Evolutionary conservation across 2,329 filamentous ascomycete species (phyloP), one percentile per base, ranked within the genome.

Genomic region (Teratosphaeria pseudoeucalypti): DNA sequence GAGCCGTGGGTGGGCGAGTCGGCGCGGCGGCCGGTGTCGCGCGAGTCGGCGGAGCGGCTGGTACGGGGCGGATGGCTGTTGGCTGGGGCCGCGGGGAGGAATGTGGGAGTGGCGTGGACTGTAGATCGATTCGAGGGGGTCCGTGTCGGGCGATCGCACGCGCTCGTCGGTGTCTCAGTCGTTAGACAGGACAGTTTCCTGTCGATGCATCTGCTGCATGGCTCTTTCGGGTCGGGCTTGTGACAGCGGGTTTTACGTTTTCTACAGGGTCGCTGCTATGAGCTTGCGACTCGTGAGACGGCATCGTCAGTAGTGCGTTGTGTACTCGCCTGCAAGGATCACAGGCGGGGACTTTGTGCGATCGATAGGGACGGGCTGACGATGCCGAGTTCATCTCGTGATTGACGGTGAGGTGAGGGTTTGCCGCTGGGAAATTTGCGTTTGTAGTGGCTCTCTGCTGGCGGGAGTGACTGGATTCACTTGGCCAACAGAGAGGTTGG

Each of bases 271-370:
- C n/a, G 16, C 11, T 39, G 12, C 23, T 6, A n/a, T 49, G 43
- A 49, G n/a, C 19, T 23, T 49, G 43, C 16, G 43, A 49, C 16
- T 6, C 16, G 37, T n/a, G 37, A 43, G 37, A 6, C 16, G 19
- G 19, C 11, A 19, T 19, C 16, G 16, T 7, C 7, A 10, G 3
- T 19, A 23, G 23, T 23, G 23, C 23, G 23, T 23, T 23, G 43
- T n/a, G 23, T 6, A 49, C 43, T 49, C n/a, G 19, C 43, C 74
- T 71, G 63, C 74, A 77, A 60, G 71, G 65, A 26, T 68, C 72
- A 63, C 74, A 76, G 39, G 75, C 75, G n/a, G 74, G 74, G 19
- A 76, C 70, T 62, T 73, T 73, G 64, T 76, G 74, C 29, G 74
- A 76, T 49, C 75, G 73, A 61, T 76, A 76, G 23, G 75, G 75